Evolutionary conservation across 495 filamentous ascomycete species (phyloP).

Genomic region (Podospora pseudocomata): DNA sequence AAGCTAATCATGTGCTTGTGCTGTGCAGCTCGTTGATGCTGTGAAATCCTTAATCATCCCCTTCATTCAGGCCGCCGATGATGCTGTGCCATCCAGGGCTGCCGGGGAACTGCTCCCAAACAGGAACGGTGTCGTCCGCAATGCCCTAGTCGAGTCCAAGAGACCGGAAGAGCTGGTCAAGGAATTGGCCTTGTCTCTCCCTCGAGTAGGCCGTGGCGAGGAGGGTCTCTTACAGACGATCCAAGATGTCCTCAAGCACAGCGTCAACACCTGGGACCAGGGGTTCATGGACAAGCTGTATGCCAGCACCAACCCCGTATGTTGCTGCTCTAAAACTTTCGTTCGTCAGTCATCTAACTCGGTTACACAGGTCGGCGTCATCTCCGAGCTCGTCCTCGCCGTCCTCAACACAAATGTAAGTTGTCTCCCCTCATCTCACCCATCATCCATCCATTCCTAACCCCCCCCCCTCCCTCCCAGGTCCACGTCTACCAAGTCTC

Average conservation of each 20-base stretch:
- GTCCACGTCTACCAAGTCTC: slow-evolving; percentile 87
- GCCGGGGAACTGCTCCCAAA: slow-evolving; percentile 52
- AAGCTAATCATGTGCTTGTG: not conserved
- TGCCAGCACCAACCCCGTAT: slow-evolving; percentile 73
- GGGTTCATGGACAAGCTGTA: slow-evolving; percentile 94
- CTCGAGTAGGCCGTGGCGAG: slow-evolving; percentile 60
- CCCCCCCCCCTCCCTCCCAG: not conserved
- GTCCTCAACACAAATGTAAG: slow-evolving; percentile 76
- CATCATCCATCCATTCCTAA: slow-evolving; percentile 1
- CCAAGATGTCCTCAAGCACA: slow-evolving; percentile 67
- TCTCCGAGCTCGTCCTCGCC: slow-evolving; percentile 76
- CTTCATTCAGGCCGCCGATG: slow-evolving; percentile 73
- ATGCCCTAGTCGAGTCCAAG: slow-evolving; percentile 64
- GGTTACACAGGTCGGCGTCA: slow-evolving; percentile 62
- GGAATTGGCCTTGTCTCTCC: slow-evolving; percentile 63
- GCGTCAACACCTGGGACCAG: slow-evolving; percentile 95
- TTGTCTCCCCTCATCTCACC: slow-evolving; percentile 29
- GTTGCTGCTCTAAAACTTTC: slow-evolving; percentile 15
- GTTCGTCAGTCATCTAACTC: not conserved
- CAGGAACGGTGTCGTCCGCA: slow-evolving; percentile 44
- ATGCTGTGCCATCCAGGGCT: slow-evolving; percentile 50
- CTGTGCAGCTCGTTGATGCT: slow-evolving; percentile 63
- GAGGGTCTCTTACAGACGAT: slow-evolving; percentile 66
- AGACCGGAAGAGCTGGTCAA: slow-evolving; percentile 65
- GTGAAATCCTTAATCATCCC: slow-evolving; percentile 72